phyloP scores from a whole-genome alignment of 192 early-diverging fungal species.

The Helicostylum pulchrum region DNA sequence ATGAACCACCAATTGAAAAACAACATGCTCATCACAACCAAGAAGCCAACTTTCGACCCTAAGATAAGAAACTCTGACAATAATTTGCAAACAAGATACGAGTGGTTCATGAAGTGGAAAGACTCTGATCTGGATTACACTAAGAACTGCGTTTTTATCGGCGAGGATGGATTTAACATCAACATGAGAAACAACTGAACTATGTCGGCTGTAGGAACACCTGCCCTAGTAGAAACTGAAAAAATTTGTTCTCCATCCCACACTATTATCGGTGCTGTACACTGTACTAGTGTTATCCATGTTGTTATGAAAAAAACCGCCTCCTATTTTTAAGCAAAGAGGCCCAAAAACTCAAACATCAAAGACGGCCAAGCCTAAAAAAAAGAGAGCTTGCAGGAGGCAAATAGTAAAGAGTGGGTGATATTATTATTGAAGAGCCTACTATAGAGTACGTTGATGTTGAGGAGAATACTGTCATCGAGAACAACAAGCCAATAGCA shows the following conservation, averaged over 20 bases:
- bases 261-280: slow-evolving; percentile 14
- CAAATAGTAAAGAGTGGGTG: not conserved
- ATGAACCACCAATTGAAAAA: no score
- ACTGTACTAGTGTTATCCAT: slow-evolving; percentile 13
- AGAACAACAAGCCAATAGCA: slow-evolving; percentile 2
- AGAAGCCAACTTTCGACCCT: no score
- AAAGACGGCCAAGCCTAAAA: not conserved
- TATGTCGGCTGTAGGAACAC: slow-evolving; percentile 12
- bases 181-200: slow-evolving; percentile 15
- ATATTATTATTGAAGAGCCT: no score
- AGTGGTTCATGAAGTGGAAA: no score
- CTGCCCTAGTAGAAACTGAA: slow-evolving; percentile 1
- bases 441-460: slow-evolving; percentile 7
- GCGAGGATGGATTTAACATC: slow-evolving; percentile 5
- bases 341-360: slow-evolving; percentile 13
- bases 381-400: no score
- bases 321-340: slow-evolving; percentile 1
- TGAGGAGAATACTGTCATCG: not conserved
- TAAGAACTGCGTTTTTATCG: slow-evolving; percentile 2
- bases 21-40: no score
- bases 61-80: no score
- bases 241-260: slow-evolving; percentile 7
- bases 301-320: slow-evolving; percentile 3
- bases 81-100: no score
- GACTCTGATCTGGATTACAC: slow-evolving; percentile 6